Conservation (phyloP, 2,329 filamentous ascomycete genomes). For the Pestalotiopsis fici region DNA sequence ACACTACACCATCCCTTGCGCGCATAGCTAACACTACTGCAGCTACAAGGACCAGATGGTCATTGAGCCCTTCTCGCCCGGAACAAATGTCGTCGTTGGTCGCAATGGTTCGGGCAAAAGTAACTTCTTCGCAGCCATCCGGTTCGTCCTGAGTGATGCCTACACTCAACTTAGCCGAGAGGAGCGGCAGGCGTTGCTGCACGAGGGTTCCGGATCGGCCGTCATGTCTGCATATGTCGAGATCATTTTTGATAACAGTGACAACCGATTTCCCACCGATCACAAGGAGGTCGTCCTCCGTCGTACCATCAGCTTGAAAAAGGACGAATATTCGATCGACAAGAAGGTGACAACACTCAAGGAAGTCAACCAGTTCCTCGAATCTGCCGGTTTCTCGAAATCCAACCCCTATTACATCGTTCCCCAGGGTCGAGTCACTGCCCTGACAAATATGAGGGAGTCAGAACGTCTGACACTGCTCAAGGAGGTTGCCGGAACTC, state of each 20-base stretch:
- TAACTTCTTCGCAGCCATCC: conserved; percentile 99
- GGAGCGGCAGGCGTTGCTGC: conserved; percentile 92
- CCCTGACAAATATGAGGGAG: conserved; percentile 98
- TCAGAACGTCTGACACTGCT: conserved; percentile 83
- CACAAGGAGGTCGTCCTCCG: conserved; percentile 89
- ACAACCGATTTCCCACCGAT: conserved; percentile 91
- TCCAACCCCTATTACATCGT: conserved; percentile 99
- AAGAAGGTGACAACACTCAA: conserved; percentile 93
- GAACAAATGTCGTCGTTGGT: conserved; percentile 97
- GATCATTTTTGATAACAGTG: conserved; percentile 97
- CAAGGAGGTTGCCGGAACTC: conserved; percentile 97
- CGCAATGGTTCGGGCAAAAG: conserved; percentile 99
- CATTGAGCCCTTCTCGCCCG: conserved; percentile 96
- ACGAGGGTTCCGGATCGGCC: conserved; percentile 95
- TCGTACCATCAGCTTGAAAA: conserved; percentile 94
- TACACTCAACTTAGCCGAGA: conserved; percentile 96
- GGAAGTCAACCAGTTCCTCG: conserved; percentile 92
- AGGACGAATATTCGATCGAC: conserved; percentile 97
- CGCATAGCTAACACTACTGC: conserved; percentile 23
- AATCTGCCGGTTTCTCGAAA: conserved; percentile 93
- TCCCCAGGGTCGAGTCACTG: conserved; percentile 92
- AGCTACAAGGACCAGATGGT: conserved; percentile 99
- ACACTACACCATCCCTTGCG: conserved; percentile 14
- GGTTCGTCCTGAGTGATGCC: conserved; percentile 96
- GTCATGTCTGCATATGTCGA: conserved; percentile 99